A percentile compares a stretch with the other conserved stretches of the same genome.
These are phyloP conservation scores for Mycena olivaceomarginata DNA, from an alignment of 768 basidiomycete genomes.

Conservation along the genomic window DNA sequence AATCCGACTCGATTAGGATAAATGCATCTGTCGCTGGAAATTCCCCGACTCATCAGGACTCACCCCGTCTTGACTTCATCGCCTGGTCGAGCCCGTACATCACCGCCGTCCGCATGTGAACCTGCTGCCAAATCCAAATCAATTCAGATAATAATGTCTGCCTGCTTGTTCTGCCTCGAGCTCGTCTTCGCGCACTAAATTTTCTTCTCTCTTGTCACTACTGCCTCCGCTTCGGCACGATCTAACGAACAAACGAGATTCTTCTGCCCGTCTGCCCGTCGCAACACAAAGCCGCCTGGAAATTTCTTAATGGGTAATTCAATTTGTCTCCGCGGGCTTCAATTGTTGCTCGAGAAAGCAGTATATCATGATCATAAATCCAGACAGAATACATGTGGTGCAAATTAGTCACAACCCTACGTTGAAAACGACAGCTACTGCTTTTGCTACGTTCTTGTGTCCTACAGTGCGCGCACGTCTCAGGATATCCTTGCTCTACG, in stretches of 20 bases:
- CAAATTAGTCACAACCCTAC: neutral
- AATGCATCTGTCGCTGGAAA: no score
- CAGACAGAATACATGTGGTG: constrained; percentile 26
- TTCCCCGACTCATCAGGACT: no score
- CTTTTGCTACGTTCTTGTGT: neutral
- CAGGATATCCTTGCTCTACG: neutral
- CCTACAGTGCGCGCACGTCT: neutral
- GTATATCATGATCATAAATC: neutral
- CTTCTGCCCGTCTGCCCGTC: neutral
- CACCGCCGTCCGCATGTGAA: no score
- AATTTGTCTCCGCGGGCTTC: constrained; percentile 31
- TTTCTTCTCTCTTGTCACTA: neutral
- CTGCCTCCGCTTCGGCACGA: neutral
- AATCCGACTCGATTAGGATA: no score
- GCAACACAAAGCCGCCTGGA: neutral
- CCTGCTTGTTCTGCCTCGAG: neutral
- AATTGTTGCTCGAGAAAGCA: neutral
- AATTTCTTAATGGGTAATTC: constrained; percentile 28
- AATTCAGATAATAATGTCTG: no score
- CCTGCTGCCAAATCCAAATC: no score
- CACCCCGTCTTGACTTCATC: no score
- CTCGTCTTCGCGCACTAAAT: constrained; percentile 2
- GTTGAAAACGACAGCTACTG: neutral
- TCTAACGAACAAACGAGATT: no score
- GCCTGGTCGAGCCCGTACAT: no score